phyloP scores from a whole-genome alignment of 495 filamentous ascomycete genomes.

The Xylaria longipes region DNA sequence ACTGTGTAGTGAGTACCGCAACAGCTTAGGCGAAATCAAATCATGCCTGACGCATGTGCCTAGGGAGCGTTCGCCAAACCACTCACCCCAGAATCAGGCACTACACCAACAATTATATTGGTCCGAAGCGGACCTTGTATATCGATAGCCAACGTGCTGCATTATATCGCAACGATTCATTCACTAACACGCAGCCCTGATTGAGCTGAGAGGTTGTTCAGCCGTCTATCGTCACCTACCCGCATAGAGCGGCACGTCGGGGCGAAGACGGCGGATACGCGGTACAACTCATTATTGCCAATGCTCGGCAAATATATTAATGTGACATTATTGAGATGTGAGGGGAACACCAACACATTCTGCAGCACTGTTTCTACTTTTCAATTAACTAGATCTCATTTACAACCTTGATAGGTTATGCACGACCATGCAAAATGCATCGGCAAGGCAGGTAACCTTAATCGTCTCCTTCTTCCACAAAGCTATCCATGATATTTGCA shows the following conservation, averaged over 20 bases:
- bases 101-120: slow-evolving; percentile 4
- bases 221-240: slow-evolving; percentile 7
- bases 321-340: slow-evolving; percentile 16
- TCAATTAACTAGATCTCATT: slow-evolving; percentile 10
- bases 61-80: not conserved
- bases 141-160: not conserved
- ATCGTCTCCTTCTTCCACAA: slow-evolving; percentile 16
- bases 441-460: slow-evolving; percentile 25
- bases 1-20: not conserved
- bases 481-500: slow-evolving; percentile 3
- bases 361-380: not conserved
- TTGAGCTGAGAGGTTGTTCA: not conserved
- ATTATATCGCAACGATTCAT: not conserved
- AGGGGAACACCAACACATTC: slow-evolving; percentile 1
- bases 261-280: slow-evolving; percentile 22
- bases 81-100: slow-evolving; percentile 4
- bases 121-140: slow-evolving; percentile 10
- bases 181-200: not conserved
- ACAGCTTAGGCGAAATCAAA: slow-evolving; percentile 13
- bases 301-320: slow-evolving; percentile 22
- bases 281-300: slow-evolving; percentile 12
- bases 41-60: not conserved
- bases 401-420: slow-evolving; percentile 14
- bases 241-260: slow-evolving; percentile 25
- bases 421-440: slow-evolving; percentile 23